Evolutionary conservation across 2,329 filamentous ascomycete genomes (phyloP).

Genomic region (Dactylellina leptospora): DNA sequence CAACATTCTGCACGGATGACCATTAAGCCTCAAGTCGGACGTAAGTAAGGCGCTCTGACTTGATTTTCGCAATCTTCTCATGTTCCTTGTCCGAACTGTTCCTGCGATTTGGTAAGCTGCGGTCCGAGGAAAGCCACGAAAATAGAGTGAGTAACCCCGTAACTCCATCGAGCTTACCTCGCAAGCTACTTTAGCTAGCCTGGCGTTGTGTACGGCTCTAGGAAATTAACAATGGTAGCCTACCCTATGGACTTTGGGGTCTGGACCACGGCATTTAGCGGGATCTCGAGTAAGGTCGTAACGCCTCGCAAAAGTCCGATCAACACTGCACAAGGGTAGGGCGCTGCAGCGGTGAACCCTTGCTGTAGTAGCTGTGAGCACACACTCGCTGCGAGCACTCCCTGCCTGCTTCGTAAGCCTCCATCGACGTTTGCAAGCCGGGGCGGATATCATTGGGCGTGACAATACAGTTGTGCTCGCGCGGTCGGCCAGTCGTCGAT

Average conservation of each 20-base stretch:
- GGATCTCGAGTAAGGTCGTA: slow-evolving; percentile 24
- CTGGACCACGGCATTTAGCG: slow-evolving; percentile 51
- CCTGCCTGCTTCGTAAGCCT: slow-evolving; percentile 32
- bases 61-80: slow-evolving; percentile 18
- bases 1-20: slow-evolving; percentile 11
- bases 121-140: slow-evolving; percentile 31
- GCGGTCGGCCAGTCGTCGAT: slow-evolving; percentile 21
- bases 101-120: slow-evolving; percentile 49
- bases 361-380: neutral
- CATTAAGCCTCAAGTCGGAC: slow-evolving; percentile 42
- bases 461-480: neutral
- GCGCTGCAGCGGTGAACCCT: slow-evolving; percentile 10
- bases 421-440: too few relatives aligned
- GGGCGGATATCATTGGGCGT: too few relatives aligned
- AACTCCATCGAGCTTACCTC: neutral
- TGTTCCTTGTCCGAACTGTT: slow-evolving; percentile 33
- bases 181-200: neutral
- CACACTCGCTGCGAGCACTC: neutral
- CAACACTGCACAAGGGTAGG: slow-evolving; percentile 16
- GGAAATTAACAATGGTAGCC: slow-evolving; percentile 46
- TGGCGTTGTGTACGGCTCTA: slow-evolving; percentile 13
- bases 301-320: slow-evolving; percentile 10
- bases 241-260: slow-evolving; percentile 15
- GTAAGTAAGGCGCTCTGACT: slow-evolving; percentile 37
- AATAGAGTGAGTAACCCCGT: neutral